Conservation (phyloP, 768 basidiomycete genomes). For the Boletus rufocinnamomeus region DNA sequence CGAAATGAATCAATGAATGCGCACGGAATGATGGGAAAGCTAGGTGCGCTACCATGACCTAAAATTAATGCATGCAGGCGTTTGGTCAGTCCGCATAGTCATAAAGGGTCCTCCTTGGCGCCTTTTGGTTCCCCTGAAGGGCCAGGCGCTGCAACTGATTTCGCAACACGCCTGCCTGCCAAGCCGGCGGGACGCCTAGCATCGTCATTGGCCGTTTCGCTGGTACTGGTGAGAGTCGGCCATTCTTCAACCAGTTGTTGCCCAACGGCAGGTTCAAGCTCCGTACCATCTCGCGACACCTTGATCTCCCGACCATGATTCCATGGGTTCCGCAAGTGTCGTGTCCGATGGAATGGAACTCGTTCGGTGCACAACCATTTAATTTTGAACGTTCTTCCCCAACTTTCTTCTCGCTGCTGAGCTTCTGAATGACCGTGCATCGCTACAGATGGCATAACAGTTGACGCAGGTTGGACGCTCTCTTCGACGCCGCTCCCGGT, state of each 20-base stretch:
- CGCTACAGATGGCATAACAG: not conserved
- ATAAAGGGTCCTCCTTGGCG: not conserved
- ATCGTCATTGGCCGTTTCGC: constrained; percentile 10
- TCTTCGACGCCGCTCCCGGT: constrained; percentile 15
- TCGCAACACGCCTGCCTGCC: constrained; percentile 7
- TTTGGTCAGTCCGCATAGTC: not conserved
- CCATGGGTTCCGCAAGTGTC: constrained; percentile 89
- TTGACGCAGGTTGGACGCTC: not conserved
- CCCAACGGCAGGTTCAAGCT: constrained; percentile 81
- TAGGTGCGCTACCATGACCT: not conserved
- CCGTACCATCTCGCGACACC: constrained; percentile 88
- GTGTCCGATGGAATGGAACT: constrained; percentile 73
- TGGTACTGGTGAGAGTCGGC: constrained; percentile 40
- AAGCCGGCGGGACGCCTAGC: not conserved
- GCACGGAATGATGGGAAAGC: not conserved
- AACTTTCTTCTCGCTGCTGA: constrained; percentile 37
- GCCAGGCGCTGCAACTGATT: not conserved
- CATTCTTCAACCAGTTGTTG: constrained; percentile 71
- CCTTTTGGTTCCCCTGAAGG: not conserved
- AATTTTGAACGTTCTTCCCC: constrained; percentile 81
- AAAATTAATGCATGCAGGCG: not conserved
- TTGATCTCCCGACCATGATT: constrained; percentile 83
- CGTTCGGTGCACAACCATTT: constrained; percentile 77
- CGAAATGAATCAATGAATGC: not conserved
- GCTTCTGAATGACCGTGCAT: not conserved